A percentile compares a stretch with the other conserved stretches of the same genome.
Conservation (phyloP, 805 yeast species). For the Wickerhamiella shivajii region DNA sequence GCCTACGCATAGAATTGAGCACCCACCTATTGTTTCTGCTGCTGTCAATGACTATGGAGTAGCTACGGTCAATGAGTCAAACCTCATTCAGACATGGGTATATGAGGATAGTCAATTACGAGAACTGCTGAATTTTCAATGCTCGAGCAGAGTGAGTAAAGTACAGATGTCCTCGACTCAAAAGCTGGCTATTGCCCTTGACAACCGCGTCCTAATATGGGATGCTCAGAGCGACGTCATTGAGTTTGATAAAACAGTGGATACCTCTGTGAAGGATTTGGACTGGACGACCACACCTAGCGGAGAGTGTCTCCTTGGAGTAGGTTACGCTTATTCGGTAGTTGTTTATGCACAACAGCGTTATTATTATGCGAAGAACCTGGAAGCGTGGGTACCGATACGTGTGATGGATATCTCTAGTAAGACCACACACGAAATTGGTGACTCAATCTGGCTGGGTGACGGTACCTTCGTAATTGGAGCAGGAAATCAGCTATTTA, state of each 20-base stretch:
- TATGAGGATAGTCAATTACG: background rate
- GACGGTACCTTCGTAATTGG: conserved; percentile 72
- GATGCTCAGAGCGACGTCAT: conserved; percentile 52
- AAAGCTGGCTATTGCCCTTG: conserved; percentile 62
- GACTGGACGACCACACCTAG: conserved; percentile 73
- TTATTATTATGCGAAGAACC: conserved; percentile 71
- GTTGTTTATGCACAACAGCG: conserved; percentile 66
- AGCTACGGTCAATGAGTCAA: background rate
- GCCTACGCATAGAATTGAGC: conserved; percentile 28
- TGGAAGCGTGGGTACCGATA: conserved; percentile 65
- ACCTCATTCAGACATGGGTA: conserved; percentile 2
- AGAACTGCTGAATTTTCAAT: background rate
- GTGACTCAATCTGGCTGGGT: conserved; percentile 77
- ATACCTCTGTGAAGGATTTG: conserved; percentile 44
- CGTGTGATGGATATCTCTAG: conserved; percentile 55
- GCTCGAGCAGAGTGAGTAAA: conserved; percentile 16
- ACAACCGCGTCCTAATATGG: conserved; percentile 56
- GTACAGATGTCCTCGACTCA: conserved; percentile 64
- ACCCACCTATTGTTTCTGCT: conserved; percentile 41
- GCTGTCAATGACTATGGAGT: conserved; percentile 19
- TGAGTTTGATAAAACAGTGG: conserved; percentile 56
- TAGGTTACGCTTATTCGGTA: conserved; percentile 56
- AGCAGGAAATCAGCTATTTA: conserved; percentile 76
- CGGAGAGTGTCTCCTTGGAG: conserved; percentile 59
- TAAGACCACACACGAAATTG: conserved; percentile 67